Evolutionary conservation across 2,329 filamentous ascomycete species (phyloP), one percentile per base, ranked within the genome.

Genomic region (Dactylellina parvicollis): DNA sequence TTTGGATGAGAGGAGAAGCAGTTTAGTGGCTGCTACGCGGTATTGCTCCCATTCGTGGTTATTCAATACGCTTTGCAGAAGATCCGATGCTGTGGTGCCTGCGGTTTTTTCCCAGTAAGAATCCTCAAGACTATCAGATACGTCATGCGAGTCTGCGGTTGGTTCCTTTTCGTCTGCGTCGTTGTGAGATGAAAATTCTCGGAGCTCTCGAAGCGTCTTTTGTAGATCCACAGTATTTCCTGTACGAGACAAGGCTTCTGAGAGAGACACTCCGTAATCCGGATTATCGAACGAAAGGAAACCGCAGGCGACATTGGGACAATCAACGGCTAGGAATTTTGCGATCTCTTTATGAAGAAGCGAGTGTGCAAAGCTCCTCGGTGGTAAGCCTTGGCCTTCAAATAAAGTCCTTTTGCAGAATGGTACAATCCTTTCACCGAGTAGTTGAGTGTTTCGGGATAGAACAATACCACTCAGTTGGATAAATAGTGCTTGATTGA

Each of bases 271-370:
- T 4, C 69, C 69, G 14, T 73, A 73, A 42, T 73, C 69, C 18
- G 60, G 69, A 36, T 73, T 55, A 16, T 52, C 54, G 12, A 61
- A 61, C 8, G 69, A 73, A 10, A 73, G 22, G 26, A 60, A 73
- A 5, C 60, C 60, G 34, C 61, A 57, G 2, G 69, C 60, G 22
- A 49, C 38, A 42, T 73, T 38, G 2, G 69, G 69, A 22, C 36
- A 54, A 4, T 14, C 47, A 1, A 56, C 10, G 3, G 60, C 69
- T 60, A 73, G 47, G 16, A 55, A 16, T 34, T 34, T 73, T 12
- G 69, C 69, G 12, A 66, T 66, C 18, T 73, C 69, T 16, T 73
- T 73, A 4, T 42, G 60, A 26, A 73, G 54, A 14, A 73, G n/a
- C 2, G 69, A 73, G 16, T 66, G n/a, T 10, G 46, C 69, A 54